phyloP scores from a whole-genome alignment of 805 yeast species.

The Lipomyces orientalis region DNA sequence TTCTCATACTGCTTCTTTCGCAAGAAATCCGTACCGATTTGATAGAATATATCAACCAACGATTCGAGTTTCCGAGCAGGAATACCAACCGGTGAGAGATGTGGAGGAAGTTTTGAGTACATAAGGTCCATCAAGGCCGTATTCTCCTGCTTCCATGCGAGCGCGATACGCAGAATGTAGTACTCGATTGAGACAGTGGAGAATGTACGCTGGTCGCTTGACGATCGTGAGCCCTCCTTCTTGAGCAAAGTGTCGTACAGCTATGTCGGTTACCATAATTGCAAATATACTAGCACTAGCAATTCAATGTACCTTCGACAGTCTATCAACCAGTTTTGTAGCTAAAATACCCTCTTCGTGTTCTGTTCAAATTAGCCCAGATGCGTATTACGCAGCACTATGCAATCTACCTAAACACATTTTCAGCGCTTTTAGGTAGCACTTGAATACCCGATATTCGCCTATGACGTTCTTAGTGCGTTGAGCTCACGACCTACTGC shows the following conservation, averaged over 20 bases:
- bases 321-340: constrained; percentile 15
- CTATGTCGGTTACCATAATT: not conserved
- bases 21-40: constrained; percentile 19
- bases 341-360: constrained; percentile 20
- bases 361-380: constrained; percentile 9
- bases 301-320: constrained; percentile 13
- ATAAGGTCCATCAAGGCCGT: constrained; percentile 24
- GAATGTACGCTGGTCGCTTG: not conserved
- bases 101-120: constrained; percentile 19
- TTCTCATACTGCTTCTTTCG: constrained; percentile 8
- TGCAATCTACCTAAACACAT: constrained; percentile 18
- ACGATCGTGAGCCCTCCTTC: not conserved
- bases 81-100: not conserved
- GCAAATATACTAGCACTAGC: not conserved
- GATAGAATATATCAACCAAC: constrained; percentile 19
- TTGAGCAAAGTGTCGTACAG: not conserved
- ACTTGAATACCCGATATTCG: constrained; percentile 19
- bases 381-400: not conserved
- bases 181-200: constrained; percentile 14
- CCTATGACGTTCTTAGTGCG: not conserved
- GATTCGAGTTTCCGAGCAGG: constrained; percentile 21
- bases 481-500: not conserved
- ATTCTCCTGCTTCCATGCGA: constrained; percentile 23
- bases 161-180: constrained; percentile 20
- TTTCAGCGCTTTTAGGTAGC: constrained; percentile 25